Base-by-base conservation (phyloP, 2,329 filamentous ascomycete species). In the Trichoderma afroharzianum region DNA sequence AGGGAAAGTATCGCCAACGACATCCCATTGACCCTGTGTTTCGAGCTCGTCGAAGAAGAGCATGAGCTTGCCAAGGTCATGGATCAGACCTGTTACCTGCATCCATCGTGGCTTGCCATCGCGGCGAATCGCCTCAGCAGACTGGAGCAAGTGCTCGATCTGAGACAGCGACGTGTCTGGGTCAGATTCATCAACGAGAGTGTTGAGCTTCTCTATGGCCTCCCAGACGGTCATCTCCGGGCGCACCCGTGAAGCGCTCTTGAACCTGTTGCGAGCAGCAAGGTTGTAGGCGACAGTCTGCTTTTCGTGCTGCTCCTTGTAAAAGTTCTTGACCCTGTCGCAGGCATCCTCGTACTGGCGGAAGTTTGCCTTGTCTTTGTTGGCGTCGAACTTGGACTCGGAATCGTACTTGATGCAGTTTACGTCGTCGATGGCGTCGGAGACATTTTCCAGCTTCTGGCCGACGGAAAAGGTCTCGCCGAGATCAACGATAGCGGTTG, bases 191-290 rank as follows among this genome's bases (percentile, higher is more conserved):
- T 97, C 94, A 80, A 97, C 92, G 67, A 97, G 88, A 0, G 92
- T 94, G 87, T 97, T 93, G 78, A 97, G 91, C 82, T 94, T 95
- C 87, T 97, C 93, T 83, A 97, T 96, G 24, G 94, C 94, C 80
- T 97, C 86, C 94, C 94, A 97, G 80, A 97, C 87, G 73, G 91
- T 92, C 92, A 97, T 93, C 81, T 92, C 87, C 18, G 91, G 89
- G 68, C 86, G 83, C 53, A 77, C 78, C 21, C 92, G 89, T 2
- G 88, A 88, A 73, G 90, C 88, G 74, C 86, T 86, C 81, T 90
- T 75, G 77, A 84, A 84, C 62, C 81, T 81, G 76, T 79, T 90
- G 70, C 94, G 92, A 15, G 92, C 93, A 74, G 90, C 89, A 57
- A 97, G 86, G 85, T 97, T 97, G 87, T 95, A 97, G 11, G 92